phyloP scores from a whole-genome alignment of 306 rosid species.

The Pachyrhizus erosus region DNA sequence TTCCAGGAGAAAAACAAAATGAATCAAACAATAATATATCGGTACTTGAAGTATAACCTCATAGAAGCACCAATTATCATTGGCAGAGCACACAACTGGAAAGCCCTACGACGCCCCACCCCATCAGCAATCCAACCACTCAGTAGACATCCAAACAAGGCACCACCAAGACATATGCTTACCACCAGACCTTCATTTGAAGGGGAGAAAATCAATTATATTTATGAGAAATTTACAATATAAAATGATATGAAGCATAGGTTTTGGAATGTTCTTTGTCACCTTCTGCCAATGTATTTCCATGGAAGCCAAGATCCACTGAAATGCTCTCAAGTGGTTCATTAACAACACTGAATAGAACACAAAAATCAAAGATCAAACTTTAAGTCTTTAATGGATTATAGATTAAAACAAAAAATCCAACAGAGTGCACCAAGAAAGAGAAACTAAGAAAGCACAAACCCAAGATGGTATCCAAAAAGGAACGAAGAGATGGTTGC shows the following conservation, averaged over 20 bases:
- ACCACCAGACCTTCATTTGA: conserved; percentile 86
- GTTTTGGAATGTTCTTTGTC: conserved; percentile 28
- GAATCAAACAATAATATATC: conserved; percentile 26
- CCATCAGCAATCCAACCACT: conserved; percentile 98
- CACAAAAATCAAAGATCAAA: conserved; percentile 36
- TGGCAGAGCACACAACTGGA: conserved; percentile 89
- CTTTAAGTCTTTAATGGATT: conserved; percentile 15
- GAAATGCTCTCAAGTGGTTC: conserved; percentile 98
- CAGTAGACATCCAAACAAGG: conserved; percentile 82
- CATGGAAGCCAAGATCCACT: conserved; percentile 87
- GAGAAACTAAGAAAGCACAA: conserved; percentile 51
- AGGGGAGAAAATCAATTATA: conserved; percentile 27
- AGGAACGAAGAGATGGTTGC: conserved; percentile 84
- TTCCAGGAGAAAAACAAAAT: conserved; percentile 1
- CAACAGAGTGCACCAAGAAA: conserved; percentile 32
- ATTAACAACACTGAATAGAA: conserved; percentile 79
- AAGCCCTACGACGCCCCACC: conserved; percentile 94
- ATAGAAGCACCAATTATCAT: conserved; percentile 90
- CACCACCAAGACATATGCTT: conserved; percentile 96
- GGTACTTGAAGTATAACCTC: conserved; percentile 61
- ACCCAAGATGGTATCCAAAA: conserved; percentile 97
- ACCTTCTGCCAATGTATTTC: conserved; percentile 98
- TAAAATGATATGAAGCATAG: conserved; percentile 31
- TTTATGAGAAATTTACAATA: conserved; percentile 28
- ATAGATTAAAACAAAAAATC: conserved; percentile 28